Base-by-base conservation (phyloP, 2,329 filamentous ascomycete species). In the Ilyonectria mors-panacis region DNA sequence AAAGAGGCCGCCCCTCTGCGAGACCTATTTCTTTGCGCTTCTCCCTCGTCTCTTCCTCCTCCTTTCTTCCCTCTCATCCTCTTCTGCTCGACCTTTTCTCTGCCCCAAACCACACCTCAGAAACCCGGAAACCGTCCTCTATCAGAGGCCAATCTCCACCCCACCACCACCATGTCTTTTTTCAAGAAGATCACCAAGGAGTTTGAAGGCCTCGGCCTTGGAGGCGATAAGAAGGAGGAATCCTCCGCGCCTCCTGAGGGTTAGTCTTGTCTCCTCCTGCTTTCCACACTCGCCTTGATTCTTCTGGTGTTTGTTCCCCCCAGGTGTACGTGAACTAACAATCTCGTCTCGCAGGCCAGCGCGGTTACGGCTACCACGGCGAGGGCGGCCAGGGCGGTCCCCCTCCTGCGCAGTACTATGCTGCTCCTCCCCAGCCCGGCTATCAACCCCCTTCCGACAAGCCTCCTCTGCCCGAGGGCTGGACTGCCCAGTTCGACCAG, bases 401-500 rank as follows among this genome's bases (percentile, higher is more conserved):
- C 37, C 81, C 86, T 62, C 81, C 68, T n/a, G 67, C 70, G 47
- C 68, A 72, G 26, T 74, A 77, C 56, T 63, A 71, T 39, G 71
- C 74, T 37, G 70, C 70, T 44, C 77, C 75, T 65, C 72, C 69
- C 9, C 74, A 69, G 23, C 79, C 78, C 13, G 60, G 59, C 10
- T 81, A 81, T 61, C 76, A 80, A 50, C 80, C 80, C 30, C 79
- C 80, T 8, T 75, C 76, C 19, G 78, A 79, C 68, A 78, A 77
- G 65, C 86, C 90, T 26, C 82, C 87, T 67, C 81, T 91, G 70
- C 85, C 90, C 26, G 75, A 83, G 56, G 90, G 90, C 71, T 93
- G 91, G 90, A 81, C 83, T 30, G 83, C 89, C 26, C 87, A 91
- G 78, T 93, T 86, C 80, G 90, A 93, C 70, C 85, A 88, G 64